Conservation (phyloP, 768 basidiomycete genomes). For the Scleroderma citrinum region DNA sequence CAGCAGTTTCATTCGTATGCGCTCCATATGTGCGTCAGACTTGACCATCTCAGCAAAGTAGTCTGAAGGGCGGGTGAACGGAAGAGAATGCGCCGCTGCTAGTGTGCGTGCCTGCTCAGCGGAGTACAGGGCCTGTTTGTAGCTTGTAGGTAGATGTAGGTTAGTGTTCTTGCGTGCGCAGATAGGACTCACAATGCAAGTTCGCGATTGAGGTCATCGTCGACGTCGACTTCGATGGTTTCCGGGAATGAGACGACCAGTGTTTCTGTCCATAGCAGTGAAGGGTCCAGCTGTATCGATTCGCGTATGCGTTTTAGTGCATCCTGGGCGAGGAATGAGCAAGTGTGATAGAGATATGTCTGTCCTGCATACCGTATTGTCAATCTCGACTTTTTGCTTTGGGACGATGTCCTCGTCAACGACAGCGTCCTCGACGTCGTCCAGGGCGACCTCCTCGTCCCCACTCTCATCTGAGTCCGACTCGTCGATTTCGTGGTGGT, state of each 20-base stretch:
- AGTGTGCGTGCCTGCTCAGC: slow-evolving; percentile 71
- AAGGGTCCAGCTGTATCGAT: slow-evolving; percentile 65
- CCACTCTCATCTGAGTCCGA: slow-evolving; percentile 15
- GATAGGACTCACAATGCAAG: slow-evolving; percentile 75
- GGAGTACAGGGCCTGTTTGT: slow-evolving; percentile 88
- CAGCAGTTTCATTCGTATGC: slow-evolving; percentile 82
- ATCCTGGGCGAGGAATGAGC: slow-evolving; percentile 35
- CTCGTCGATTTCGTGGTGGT: slow-evolving; percentile 14
- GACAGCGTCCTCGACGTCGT: slow-evolving; percentile 54
- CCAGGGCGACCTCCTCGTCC: slow-evolving; percentile 43
- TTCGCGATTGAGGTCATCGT: slow-evolving; percentile 91
- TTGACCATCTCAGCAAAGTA: slow-evolving; percentile 99
- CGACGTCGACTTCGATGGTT: slow-evolving; percentile 66
- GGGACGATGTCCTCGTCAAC: slow-evolving; percentile 80
- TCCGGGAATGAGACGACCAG: slow-evolving; percentile 67
- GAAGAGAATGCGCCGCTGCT: slow-evolving; percentile 72
- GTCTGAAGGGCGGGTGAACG: slow-evolving; percentile 88
- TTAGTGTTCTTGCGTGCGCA: too few species aligned
- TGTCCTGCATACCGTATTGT: slow-evolving; percentile 55
- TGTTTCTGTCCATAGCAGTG: slow-evolving; percentile 82
- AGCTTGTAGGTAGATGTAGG: slow-evolving; percentile 44
- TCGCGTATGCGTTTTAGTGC: slow-evolving; percentile 80
- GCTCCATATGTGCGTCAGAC: slow-evolving; percentile 95
- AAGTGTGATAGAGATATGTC: background rate
- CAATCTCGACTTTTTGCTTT: slow-evolving; percentile 61